Base-by-base conservation (phyloP, 2,329 filamentous ascomycete species). In the Aspergillus sp. region DNA sequence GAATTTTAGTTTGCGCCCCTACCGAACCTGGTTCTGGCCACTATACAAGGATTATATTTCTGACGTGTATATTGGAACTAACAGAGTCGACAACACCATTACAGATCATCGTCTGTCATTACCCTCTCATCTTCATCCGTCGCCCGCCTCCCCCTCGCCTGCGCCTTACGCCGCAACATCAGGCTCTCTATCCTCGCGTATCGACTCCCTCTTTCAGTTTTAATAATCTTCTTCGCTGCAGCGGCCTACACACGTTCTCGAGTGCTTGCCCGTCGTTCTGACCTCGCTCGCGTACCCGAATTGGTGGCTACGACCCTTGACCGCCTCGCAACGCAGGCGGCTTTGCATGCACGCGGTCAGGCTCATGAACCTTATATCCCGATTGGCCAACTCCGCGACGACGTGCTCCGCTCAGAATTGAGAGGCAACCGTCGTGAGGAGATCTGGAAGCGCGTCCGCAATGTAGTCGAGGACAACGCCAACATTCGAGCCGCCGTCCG, bases 401-500 rank as follows among this genome's bases (percentile, higher is more conserved):
- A 98, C 69, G 88, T 99, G 3, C 80, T 99, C 39, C 83, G 93
- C 18, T 85, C 89, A 26, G 87, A 96, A 60, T 91, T 97, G 72
- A 88, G 85, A 3, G 82, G 93, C 18, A 81, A 82, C 8, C 85
- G 92, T 66, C 83, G 95, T 38, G 89, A 95, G 69, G 84, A 85
- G 55, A 80, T 99, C 50, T 99, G 96, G 95, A 83, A 86, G 62
- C 85, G 86, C 49, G 95, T 99, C 18, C 84, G 86, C 64, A 85
- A 81, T 51, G 89, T 98, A 52, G 93, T 99, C 1, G 95, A 99
- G 75, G 87, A 88, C 74, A 99, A 99, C 73, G 89, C 90, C 59
- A 99, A 99, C 69, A 89, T 99, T 15, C 84, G 95, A 42, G 90
- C 76, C 75, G 93, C 83, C 77, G 92, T 79, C 78, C 89, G 83